Conservation (phyloP, 345 rosid genomes). For the Salix dunnii region DNA sequence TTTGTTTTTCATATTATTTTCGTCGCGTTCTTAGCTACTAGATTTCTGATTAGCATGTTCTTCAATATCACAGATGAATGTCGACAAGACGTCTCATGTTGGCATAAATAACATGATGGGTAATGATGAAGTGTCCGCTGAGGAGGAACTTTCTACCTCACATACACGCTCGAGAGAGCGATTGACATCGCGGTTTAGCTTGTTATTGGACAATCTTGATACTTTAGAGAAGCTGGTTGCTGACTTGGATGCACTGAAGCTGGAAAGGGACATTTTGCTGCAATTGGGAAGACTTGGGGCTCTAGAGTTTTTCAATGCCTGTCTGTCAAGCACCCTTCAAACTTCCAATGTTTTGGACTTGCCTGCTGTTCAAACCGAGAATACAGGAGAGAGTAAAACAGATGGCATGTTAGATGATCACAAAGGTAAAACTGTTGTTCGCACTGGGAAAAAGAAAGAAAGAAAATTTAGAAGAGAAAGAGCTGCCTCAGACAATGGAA, state of each 20-base stretch:
- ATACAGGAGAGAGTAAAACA: constrained; percentile 18
- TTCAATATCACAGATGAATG: constrained; percentile 31
- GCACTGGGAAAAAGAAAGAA: constrained; percentile 38
- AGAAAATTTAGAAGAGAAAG: constrained; percentile 44
- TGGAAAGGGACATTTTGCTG: constrained; percentile 60
- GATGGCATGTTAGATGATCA: constrained; percentile 15
- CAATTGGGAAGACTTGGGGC: constrained; percentile 72
- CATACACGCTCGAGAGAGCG: constrained; percentile 13
- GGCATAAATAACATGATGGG: constrained; percentile 5
- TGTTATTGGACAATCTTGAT: constrained; percentile 63
- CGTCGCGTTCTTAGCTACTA: not conserved
- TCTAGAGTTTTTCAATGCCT: constrained; percentile 41
- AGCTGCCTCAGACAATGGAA: constrained; percentile 9
- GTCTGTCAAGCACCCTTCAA: constrained; percentile 39
- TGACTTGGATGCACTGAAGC: constrained; percentile 38
- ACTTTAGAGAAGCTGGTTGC: constrained; percentile 57
- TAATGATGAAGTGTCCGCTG: constrained; percentile 1
- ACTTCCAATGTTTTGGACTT: constrained; percentile 30
- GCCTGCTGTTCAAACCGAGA: constrained; percentile 27
- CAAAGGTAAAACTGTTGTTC: constrained; percentile 27
- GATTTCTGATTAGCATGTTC: not conserved
- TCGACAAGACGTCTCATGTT: constrained; percentile 26
- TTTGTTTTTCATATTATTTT: not conserved
- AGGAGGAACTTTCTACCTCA: constrained; percentile 12
- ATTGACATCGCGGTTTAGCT: constrained; percentile 36